These are phyloP conservation scores for Rubus idaeus DNA, from an alignment of 306 rosid genomes.

Conservation along the genomic window DNA sequence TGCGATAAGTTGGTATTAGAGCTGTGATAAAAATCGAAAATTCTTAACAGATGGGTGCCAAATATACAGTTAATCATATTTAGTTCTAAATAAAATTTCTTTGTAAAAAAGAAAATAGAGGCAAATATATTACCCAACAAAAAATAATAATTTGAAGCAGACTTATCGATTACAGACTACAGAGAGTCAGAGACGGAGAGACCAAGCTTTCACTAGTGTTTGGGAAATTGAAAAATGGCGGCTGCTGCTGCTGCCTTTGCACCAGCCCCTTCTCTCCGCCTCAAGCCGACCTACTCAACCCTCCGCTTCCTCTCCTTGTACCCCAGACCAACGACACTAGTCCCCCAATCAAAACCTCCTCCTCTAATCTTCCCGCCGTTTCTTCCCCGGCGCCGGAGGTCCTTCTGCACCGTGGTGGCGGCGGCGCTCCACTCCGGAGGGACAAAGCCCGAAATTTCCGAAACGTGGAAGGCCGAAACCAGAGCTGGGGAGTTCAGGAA, in stretches of 20 bases:
- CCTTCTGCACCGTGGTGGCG: constrained; percentile 37
- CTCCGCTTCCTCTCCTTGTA: constrained; percentile 36
- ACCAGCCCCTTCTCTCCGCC: constrained; percentile 39
- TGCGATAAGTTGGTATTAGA: too few species aligned
- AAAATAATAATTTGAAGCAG: too few species aligned
- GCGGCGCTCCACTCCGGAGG: constrained; percentile 51
- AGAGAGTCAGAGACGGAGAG: too few species aligned
- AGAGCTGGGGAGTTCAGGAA: constrained; percentile 66
- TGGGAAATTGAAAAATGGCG: too few species aligned
- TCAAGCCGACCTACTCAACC: constrained; percentile 29
- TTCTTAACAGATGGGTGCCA: too few species aligned
- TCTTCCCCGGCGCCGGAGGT: constrained; percentile 32
- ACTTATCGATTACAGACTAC: too few species aligned
- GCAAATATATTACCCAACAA: too few species aligned
- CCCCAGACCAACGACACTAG: neutral
- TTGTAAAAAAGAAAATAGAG: too few species aligned
- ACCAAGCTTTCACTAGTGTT: too few species aligned
- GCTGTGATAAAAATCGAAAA: too few species aligned
- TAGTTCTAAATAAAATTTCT: too few species aligned
- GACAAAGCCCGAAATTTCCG: constrained; percentile 22
- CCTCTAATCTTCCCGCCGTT: constrained; percentile 22
- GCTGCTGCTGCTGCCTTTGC: constrained; percentile 27
- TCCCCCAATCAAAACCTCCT: constrained; percentile 16
- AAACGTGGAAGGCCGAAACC: constrained; percentile 16
- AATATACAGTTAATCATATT: too few species aligned